Evolutionary conservation across 1,284 basidiomycete species (phyloP), one percentile per base, ranked within the genome.

Genomic region (Malassezia sp.): DNA sequence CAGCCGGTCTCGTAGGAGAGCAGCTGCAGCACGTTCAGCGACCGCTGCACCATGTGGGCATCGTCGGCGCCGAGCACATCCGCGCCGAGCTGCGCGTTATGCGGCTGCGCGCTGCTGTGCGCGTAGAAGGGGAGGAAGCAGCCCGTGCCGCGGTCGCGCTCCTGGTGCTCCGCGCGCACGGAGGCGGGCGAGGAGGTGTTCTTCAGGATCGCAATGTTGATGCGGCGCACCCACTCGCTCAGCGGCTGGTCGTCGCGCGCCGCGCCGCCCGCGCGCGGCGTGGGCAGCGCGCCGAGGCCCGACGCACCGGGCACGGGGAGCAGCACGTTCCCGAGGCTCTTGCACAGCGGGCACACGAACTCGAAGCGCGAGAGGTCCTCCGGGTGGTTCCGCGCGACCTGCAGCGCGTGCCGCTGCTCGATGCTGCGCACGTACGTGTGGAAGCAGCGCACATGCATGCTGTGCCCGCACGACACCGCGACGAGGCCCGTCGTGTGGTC

Each of bases 271-370:
- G 32, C 35, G 24, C 49, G 48, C 23, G 34, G 14, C 11, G 33
- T 28, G 15, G 37, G 38, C 20, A 39, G 29, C 12, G 34, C 17
- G 11, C 46, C 18, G n/a, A 40, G 21, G 14, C 35, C 30, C 14
- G 43, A n/a, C 20, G 40, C 49, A 18, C 58, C 61, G 5, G 79
- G 76, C 4, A 90, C 80, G 0, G 93, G 91, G 3, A 99, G 75
- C 30, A 97, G 82, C 26, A 88, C 79, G 71, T 97, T 99, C 9
- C 91, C 90, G 1, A 97, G 75, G 58, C 85, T 88, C 74, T 97
- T 97, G 76, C 93, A 99, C n/a, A 99, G 73, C 0, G 93, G 93
- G 63, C 93, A 97, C 42, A 96, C 85, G 73, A 83, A 97, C 70
- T 99, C 93, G 67, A 85, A 84, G 33, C 93, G 78, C 15, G 83